Evolutionary conservation across 139 green algal species (phyloP).

Genomic region (Chlamydomonas sp.): DNA sequence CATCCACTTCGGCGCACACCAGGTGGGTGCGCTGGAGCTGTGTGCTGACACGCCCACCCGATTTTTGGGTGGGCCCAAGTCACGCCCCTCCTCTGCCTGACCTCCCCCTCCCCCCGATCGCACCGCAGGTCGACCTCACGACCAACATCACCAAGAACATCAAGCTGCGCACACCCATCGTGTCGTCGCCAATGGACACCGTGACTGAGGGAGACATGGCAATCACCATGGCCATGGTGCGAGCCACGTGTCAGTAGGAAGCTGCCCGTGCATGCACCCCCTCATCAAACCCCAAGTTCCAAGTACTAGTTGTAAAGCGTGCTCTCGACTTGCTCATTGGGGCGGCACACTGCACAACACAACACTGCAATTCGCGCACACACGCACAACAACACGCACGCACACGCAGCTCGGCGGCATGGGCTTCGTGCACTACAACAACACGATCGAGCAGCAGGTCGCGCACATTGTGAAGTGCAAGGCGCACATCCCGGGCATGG

Average conservation of each 20-base stretch:
- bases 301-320: no score
- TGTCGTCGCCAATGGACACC: slow-evolving; percentile 95
- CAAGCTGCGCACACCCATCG: slow-evolving; percentile 72
- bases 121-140: slow-evolving; percentile 72
- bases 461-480: slow-evolving; percentile 66
- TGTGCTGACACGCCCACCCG: neutral
- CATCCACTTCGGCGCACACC: slow-evolving; percentile 90
- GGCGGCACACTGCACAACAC: neutral
- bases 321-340: neutral
- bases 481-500: slow-evolving; percentile 60
- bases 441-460: slow-evolving; percentile 84
- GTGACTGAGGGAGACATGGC: slow-evolving; percentile 96
- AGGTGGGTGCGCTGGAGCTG: slow-evolving; percentile 45
- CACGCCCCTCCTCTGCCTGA: slow-evolving; percentile 1
- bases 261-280: no score
- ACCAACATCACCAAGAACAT: slow-evolving; percentile 81
- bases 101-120: no score
- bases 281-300: no score
- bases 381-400: no score
- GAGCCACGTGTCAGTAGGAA: no score
- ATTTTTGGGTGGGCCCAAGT: neutral
- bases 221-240: slow-evolving; percentile 84
- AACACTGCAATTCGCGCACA: no score
- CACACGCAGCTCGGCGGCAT: slow-evolving; percentile 72
- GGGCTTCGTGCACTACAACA: slow-evolving; percentile 99